A percentile compares a stretch with the other conserved stretches of the same genome.
These are phyloP conservation scores for Penicillium manginii DNA, from an alignment of 495 filamentous ascomycete genomes.

Conservation along the genomic window DNA sequence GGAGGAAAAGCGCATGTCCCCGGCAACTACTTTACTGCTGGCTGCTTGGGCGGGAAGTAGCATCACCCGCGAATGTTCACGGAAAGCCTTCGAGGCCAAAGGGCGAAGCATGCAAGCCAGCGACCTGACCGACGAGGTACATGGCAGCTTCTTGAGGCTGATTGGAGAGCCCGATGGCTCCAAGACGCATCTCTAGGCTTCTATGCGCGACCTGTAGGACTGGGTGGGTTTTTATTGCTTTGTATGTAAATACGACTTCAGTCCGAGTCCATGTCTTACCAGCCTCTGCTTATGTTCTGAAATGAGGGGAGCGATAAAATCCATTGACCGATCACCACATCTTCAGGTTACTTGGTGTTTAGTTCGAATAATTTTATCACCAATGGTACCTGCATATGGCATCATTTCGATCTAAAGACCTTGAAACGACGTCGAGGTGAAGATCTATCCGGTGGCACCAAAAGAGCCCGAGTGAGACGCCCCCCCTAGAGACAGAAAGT, in stretches of 20 bases:
- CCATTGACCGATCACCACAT: too few species aligned
- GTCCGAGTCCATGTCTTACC: neutral
- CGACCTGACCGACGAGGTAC: conserved; percentile 91
- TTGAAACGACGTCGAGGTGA: neutral
- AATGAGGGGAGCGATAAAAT: too few species aligned
- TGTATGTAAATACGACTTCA: neutral
- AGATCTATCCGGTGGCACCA: neutral
- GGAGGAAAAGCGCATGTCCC: conserved; percentile 49
- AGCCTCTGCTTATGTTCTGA: neutral
- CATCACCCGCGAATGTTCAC: conserved; percentile 89
- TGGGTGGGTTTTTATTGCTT: neutral
- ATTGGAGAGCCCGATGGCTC: conserved; percentile 62
- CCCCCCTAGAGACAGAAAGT: neutral
- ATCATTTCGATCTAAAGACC: neutral
- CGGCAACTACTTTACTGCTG: conserved; percentile 69
- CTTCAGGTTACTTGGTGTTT: neutral
- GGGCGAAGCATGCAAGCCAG: conserved; percentile 91
- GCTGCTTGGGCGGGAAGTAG: conserved; percentile 85
- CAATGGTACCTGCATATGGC: neutral
- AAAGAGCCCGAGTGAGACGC: neutral
- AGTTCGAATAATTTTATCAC: neutral
- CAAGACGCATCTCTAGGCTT: conserved; percentile 41
- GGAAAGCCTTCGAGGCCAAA: conserved; percentile 82
- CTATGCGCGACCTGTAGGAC: neutral
- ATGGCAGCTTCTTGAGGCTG: conserved; percentile 76